Evolutionary conservation across 352 stramenopile genomes (phyloP).

Genomic region (Globisporangium perplexum): DNA sequence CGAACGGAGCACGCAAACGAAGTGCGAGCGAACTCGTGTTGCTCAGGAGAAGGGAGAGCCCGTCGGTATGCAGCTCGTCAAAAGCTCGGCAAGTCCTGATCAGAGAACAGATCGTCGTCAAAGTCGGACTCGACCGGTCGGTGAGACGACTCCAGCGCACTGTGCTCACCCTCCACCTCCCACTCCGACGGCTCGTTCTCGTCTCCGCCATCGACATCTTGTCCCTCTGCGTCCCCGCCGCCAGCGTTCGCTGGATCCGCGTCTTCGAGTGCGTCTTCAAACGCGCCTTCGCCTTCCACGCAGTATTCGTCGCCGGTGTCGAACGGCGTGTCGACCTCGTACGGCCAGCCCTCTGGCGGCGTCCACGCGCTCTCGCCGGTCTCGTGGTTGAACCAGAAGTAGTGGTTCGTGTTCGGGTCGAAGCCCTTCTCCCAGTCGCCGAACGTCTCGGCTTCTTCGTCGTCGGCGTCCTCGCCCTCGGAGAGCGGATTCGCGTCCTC

Average conservation of each 20-base stretch:
- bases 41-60: slow-evolving; percentile 1
- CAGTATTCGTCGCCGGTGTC: slow-evolving; percentile 24
- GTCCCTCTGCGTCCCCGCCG: slow-evolving; percentile 5
- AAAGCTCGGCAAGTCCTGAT: slow-evolving; percentile 46
- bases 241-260: slow-evolving; percentile 2
- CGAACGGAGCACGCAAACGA: background rate
- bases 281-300: slow-evolving; percentile 14
- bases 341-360: slow-evolving; percentile 69
- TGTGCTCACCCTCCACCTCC: slow-evolving; percentile 12
- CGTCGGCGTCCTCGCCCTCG: slow-evolving; percentile 48
- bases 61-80: slow-evolving; percentile 12
- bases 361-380: slow-evolving; percentile 79
- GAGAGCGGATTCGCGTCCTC: slow-evolving; percentile 18
- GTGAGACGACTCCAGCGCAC: slow-evolving; percentile 18
- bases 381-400: slow-evolving; percentile 87
- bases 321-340: slow-evolving; percentile 59
- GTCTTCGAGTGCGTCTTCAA: slow-evolving; percentile 8
- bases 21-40: background rate
- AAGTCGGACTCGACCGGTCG: slow-evolving; percentile 31
- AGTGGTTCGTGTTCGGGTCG: slow-evolving; percentile 73
- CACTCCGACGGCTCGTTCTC: slow-evolving; percentile 10
- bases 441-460: slow-evolving; percentile 73
- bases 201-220: slow-evolving; percentile 1
- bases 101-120: slow-evolving; percentile 49
- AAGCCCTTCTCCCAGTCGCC: slow-evolving; percentile 86